A percentile compares a stretch with the other conserved stretches of the same genome.
These are phyloP conservation scores for Pseudogymnoascus sp. DNA, from an alignment of 2,329 filamentous ascomycete species.

Conservation along the genomic window DNA sequence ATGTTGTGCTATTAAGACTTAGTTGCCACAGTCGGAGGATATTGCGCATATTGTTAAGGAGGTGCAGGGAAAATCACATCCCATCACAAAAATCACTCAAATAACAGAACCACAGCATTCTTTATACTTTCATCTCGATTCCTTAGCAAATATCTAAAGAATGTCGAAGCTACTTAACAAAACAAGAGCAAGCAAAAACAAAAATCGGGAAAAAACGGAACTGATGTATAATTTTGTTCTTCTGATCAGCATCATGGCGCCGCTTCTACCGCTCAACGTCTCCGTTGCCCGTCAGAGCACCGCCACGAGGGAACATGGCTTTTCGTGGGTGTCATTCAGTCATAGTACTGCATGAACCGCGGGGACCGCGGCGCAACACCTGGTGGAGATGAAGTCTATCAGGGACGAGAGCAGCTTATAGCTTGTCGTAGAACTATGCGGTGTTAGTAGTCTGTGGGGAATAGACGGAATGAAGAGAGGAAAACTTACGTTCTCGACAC, in stretches of 20 bases:
- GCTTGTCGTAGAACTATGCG: conserved; percentile 93
- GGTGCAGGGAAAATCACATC: not conserved
- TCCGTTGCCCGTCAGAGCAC: conserved; percentile 2
- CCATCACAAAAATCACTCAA: not conserved
- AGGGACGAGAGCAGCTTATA: conserved; percentile 50
- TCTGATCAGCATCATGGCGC: not conserved
- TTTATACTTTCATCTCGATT: conserved; percentile 7
- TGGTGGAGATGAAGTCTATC: conserved; percentile 25
- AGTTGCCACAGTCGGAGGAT: not conserved
- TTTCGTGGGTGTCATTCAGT: conserved; percentile 9
- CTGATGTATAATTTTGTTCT: conserved; percentile 7
- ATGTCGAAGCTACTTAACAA: conserved; percentile 8
- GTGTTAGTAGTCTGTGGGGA: conserved; percentile 31
- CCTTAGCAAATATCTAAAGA: conserved; percentile 4
- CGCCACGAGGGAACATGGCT: conserved; percentile 2
- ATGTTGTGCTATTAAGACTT: too few species aligned
- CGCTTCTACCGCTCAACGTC: conserved; percentile 6
- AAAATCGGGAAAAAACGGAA: conserved; percentile 6
- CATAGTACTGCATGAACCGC: conserved; percentile 8
- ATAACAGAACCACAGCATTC: not conserved
- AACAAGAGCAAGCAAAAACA: conserved; percentile 7
- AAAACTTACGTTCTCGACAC: conserved; percentile 83
- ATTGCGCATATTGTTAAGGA: not conserved
- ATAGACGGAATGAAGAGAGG: not conserved
- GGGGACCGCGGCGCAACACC: conserved; percentile 12